phyloP scores from a whole-genome alignment of 139 green algal species.

The Tetratostichococcus sp. region DNA sequence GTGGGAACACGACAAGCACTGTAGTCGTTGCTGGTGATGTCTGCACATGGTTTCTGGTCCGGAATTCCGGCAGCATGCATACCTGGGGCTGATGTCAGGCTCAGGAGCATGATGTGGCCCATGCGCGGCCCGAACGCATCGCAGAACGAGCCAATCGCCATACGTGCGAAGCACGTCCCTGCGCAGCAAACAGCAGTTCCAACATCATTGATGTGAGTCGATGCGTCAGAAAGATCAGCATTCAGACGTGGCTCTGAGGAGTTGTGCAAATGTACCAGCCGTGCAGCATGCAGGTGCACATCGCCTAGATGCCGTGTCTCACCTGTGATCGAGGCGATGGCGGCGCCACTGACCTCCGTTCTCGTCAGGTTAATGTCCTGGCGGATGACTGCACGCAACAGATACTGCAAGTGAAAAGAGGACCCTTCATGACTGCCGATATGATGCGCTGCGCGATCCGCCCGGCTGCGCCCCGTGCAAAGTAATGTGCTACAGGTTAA shows the following conservation, averaged over 20 bases:
- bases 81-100: background rate
- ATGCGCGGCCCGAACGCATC: constrained; percentile 79
- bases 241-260: no score
- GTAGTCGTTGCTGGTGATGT: no score
- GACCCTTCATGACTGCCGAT: background rate
- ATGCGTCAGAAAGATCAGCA: no score
- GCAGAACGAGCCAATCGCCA: constrained; percentile 50
- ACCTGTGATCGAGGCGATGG: background rate
- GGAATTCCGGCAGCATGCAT: background rate
- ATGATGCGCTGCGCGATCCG: constrained; percentile 17
- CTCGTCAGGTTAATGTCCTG: constrained; percentile 8
- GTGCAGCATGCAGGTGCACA: background rate
- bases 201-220: no score
- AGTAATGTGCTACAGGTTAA: no score
- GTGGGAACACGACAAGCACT: no score
- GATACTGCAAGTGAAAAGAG: background rate
- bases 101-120: constrained; percentile 12
- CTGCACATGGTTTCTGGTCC: no score
- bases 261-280: background rate
- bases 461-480: constrained; percentile 42
- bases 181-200: background rate
- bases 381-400: constrained; percentile 16
- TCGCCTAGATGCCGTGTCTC: background rate
- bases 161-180: constrained; percentile 40
- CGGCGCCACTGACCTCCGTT: constrained; percentile 9